These are phyloP conservation scores for Ophiostoma himal-ulmi DNA, from an alignment of 2,329 filamentous ascomycete species.

Conservation along the genomic window DNA sequence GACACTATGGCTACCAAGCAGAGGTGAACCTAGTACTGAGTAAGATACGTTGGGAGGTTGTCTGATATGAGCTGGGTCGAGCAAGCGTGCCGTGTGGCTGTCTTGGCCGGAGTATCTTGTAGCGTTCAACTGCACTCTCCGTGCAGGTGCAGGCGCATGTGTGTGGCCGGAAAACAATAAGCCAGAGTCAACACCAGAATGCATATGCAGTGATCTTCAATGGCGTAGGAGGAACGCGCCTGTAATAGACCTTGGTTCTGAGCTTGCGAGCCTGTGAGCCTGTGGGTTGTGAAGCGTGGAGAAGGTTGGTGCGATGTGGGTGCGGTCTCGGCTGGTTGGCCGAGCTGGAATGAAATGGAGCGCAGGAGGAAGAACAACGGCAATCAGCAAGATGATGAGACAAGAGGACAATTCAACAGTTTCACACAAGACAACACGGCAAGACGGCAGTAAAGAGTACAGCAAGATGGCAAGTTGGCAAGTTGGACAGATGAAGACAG, in stretches of 20 bases:
- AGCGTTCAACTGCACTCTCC: constrained; percentile 19
- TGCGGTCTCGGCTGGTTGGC: constrained; percentile 1
- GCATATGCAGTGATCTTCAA: constrained; percentile 37
- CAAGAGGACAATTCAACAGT: neutral
- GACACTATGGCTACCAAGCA: neutral
- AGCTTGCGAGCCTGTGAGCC: neutral
- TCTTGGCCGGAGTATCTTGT: neutral
- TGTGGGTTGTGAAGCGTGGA: neutral
- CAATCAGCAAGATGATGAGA: neutral
- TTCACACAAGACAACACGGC: neutral
- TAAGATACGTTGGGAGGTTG: neutral
- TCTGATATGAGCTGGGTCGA: neutral
- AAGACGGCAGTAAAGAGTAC: neutral
- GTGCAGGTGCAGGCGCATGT: constrained; percentile 21
- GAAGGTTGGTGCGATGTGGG: neutral
- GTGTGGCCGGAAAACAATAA: constrained; percentile 6
- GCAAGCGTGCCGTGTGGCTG: neutral
- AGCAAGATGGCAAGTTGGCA: neutral
- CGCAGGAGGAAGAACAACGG: neutral
- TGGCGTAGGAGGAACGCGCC: constrained; percentile 23
- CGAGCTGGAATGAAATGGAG: neutral
- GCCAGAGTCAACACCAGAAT: constrained; percentile 26
- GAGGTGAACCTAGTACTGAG: neutral
- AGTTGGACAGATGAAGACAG: neutral
- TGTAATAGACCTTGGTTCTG: neutral